Percentiles rank a stretch among this genome's conserved stretches.
Conservation (phyloP, 441 rosid species). For the Erodium trifolium region DNA sequence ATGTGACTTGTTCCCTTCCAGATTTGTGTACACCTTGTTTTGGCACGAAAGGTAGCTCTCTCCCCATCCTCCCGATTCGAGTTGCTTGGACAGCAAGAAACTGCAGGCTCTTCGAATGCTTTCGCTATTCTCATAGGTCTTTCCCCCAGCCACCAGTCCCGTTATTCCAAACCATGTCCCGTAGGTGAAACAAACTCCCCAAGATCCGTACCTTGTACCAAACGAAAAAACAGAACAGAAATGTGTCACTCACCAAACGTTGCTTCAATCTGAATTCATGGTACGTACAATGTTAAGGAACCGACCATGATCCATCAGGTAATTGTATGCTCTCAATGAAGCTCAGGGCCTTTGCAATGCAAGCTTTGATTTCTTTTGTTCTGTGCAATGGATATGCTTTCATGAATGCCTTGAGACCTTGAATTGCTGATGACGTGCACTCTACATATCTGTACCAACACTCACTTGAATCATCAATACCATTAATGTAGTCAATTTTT, state of each 20-base stretch:
- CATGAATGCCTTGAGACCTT: slow-evolving; percentile 52
- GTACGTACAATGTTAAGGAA: background rate
- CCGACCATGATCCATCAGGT: slow-evolving; percentile 67
- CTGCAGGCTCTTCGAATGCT: slow-evolving; percentile 44
- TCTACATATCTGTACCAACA: slow-evolving; percentile 45
- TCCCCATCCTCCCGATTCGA: slow-evolving; percentile 88
- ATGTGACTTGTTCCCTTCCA: slow-evolving; percentile 54
- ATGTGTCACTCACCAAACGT: no score
- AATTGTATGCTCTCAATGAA: slow-evolving; percentile 49
- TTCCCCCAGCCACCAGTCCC: slow-evolving; percentile 75
- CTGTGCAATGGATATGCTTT: slow-evolving; percentile 51
- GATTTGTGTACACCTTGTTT: slow-evolving; percentile 56
- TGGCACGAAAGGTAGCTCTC: slow-evolving; percentile 91
- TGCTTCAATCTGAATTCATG: background rate
- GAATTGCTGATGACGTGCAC: slow-evolving; percentile 67
- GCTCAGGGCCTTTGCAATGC: slow-evolving; percentile 43
- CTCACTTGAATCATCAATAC: no score
- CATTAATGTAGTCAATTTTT: no score
- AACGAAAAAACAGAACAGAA: no score
- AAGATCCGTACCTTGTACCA: slow-evolving; percentile 72
- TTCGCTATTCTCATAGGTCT: slow-evolving; percentile 38
- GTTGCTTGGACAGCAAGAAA: slow-evolving; percentile 70
- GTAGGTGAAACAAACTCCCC: slow-evolving; percentile 93
- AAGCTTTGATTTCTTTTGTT: slow-evolving; percentile 42
- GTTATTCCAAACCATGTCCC: slow-evolving; percentile 82